Evolutionary conservation across 345 rosid genomes (phyloP).

Genomic region (Brassica incana): DNA sequence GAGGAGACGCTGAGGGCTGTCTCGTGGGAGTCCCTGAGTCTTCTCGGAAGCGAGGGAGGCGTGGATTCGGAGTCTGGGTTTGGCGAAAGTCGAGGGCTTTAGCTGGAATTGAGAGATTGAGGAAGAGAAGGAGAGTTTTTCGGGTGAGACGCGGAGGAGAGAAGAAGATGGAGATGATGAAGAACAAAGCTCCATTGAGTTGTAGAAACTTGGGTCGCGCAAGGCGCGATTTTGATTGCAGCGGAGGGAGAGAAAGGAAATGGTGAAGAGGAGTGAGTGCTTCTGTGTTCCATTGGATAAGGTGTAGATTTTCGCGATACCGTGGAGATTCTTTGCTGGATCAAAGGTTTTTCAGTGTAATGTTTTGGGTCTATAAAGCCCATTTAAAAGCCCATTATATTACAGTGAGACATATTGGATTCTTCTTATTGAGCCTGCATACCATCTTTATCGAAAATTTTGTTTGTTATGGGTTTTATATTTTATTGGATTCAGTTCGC

Average conservation of each 20-base stretch:
- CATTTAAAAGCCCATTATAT: background rate
- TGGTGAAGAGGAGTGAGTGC: background rate
- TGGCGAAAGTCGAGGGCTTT: conserved; percentile 34
- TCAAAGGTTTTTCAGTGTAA: background rate
- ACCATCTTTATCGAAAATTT: background rate
- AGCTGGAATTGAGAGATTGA: conserved; percentile 51
- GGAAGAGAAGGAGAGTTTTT: conserved; percentile 59
- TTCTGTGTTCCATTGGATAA: conserved; percentile 30
- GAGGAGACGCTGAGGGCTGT: conserved; percentile 87
- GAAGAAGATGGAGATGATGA: conserved; percentile 55
- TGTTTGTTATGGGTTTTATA: background rate
- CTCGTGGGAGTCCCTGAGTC: conserved; percentile 62
- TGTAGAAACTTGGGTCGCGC: conserved; percentile 4
- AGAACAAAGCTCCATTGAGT: conserved; percentile 67
- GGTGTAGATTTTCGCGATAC: conserved; percentile 9
- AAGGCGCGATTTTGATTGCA: conserved; percentile 5
- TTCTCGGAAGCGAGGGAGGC: conserved; percentile 58
- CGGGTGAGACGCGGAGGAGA: conserved; percentile 42
- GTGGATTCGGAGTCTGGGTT: conserved; percentile 43
- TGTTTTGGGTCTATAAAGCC: conserved; percentile 4
- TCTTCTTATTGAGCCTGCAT: no score
- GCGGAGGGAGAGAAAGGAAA: background rate
- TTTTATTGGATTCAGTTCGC: background rate
- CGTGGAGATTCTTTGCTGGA: conserved; percentile 17
- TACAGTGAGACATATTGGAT: background rate